Percentiles rank a stretch among this genome's conserved stretches.
Conservation (phyloP, 208 protist species). For the Trypanosoma avium region DNA sequence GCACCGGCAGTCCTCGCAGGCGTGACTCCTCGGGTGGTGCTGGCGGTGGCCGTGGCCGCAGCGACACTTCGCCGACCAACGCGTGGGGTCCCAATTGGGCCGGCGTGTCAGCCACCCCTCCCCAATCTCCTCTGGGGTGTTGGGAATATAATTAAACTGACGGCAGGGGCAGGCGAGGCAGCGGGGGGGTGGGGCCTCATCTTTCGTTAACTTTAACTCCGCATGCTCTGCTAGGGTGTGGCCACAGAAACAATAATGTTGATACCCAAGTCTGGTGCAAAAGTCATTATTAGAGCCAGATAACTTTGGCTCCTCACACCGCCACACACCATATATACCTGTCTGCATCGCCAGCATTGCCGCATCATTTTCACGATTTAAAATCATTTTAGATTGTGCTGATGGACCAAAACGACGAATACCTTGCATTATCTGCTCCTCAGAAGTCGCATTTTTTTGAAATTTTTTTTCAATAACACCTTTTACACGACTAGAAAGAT, state of each 20-base stretch:
- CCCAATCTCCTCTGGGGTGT: constrained; percentile 85
- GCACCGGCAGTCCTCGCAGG: constrained; percentile 58
- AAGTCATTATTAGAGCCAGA: constrained; percentile 70
- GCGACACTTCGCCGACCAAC: constrained; percentile 80
- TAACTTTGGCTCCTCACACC: constrained; percentile 46
- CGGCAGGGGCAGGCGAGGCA: constrained; percentile 48
- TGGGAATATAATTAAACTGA: constrained; percentile 80
- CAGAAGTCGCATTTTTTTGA: constrained; percentile 54
- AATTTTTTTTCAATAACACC: constrained; percentile 49
- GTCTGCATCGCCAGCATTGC: constrained; percentile 59
- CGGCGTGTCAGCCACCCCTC: constrained; percentile 78
- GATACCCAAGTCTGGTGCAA: constrained; percentile 69
- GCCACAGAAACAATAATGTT: constrained; percentile 80
- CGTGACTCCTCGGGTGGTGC: constrained; percentile 40
- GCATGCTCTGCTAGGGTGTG: constrained; percentile 52
- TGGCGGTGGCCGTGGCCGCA: constrained; percentile 66
- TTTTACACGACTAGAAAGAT: constrained; percentile 47
- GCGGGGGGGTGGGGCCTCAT: constrained; percentile 5
- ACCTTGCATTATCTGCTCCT: constrained; percentile 63
- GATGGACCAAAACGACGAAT: constrained; percentile 78
- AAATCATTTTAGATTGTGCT: constrained; percentile 51
- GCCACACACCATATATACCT: constrained; percentile 83
- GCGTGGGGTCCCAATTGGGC: constrained; percentile 49
- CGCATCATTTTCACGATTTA: constrained; percentile 79
- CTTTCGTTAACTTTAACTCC: constrained; percentile 4